These are phyloP conservation scores for Xylariaceae sp. DNA, from an alignment of 2,329 filamentous ascomycete genomes.

Conservation along the genomic window DNA sequence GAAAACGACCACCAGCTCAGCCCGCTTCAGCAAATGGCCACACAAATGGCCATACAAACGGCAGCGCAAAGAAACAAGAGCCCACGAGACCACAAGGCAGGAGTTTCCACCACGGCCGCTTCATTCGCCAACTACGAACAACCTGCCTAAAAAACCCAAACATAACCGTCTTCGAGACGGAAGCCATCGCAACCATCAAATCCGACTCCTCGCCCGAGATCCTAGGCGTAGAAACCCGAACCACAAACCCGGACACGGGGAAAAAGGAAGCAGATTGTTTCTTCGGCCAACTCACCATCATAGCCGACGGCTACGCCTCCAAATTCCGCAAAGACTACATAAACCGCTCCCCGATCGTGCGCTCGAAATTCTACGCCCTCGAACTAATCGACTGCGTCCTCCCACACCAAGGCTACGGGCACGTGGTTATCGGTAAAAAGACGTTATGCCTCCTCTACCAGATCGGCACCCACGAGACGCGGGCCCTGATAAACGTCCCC, in stretches of 20 bases:
- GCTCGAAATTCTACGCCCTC: slow-evolving; percentile 88
- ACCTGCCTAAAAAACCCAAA: slow-evolving; percentile 75
- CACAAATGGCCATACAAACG: slow-evolving; percentile 22
- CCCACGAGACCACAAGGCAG: slow-evolving; percentile 63
- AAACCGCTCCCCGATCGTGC: slow-evolving; percentile 62
- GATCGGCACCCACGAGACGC: slow-evolving; percentile 92
- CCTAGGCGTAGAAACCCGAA: slow-evolving; percentile 76
- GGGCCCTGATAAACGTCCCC: slow-evolving; percentile 85
- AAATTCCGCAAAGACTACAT: slow-evolving; percentile 85
- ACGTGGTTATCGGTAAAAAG: slow-evolving; percentile 79
- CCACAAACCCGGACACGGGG: slow-evolving; percentile 55
- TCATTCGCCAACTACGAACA: slow-evolving; percentile 77
- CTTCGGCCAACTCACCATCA: slow-evolving; percentile 84
- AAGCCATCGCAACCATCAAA: slow-evolving; percentile 72
- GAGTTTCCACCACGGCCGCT: slow-evolving; percentile 90
- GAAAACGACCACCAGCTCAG: slow-evolving; percentile 11
- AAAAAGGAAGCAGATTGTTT: slow-evolving; percentile 68
- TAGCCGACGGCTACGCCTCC: slow-evolving; percentile 89
- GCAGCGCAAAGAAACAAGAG: slow-evolving; percentile 25
- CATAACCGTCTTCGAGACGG: slow-evolving; percentile 88
- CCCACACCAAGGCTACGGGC: slow-evolving; percentile 72
- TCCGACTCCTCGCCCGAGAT: slow-evolving; percentile 68
- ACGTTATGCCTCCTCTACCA: slow-evolving; percentile 88
- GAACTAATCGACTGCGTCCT: slow-evolving; percentile 87
- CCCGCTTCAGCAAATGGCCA: slow-evolving; percentile 4